A percentile compares a stretch with the other conserved stretches of the same genome.
Evolutionary conservation across 2,329 filamentous ascomycete species (phyloP).

Genomic region (Fusarium chlamydosporum): DNA sequence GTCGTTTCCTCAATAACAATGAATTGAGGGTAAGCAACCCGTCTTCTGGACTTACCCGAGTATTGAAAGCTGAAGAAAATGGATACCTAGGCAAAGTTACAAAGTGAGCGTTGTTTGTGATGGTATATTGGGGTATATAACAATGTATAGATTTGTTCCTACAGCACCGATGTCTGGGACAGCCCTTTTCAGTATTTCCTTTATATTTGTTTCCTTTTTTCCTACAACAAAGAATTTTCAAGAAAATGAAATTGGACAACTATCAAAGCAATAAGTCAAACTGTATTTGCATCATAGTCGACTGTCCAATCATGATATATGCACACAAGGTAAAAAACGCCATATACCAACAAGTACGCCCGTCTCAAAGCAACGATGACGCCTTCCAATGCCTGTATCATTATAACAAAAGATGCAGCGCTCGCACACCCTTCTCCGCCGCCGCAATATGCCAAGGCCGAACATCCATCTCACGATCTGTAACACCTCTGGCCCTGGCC

Average conservation of each 20-base stretch:
- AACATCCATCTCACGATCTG: slow-evolving; percentile 71
- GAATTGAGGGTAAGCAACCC: slow-evolving; percentile 8
- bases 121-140: not conserved
- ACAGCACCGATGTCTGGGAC: no score
- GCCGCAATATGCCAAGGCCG: slow-evolving; percentile 84
- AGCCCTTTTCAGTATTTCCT: not conserved
- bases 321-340: slow-evolving; percentile 35
- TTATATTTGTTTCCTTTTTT: not conserved
- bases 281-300: slow-evolving; percentile 22
- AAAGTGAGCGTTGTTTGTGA: not conserved
- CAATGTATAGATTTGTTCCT: not conserved
- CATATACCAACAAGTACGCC: slow-evolving; percentile 32
- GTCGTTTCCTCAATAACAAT: slow-evolving; percentile 11
- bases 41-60: not conserved
- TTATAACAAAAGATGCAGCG: slow-evolving; percentile 75
- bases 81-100: not conserved
- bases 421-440: slow-evolving; percentile 76
- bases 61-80: slow-evolving; percentile 6
- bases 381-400: slow-evolving; percentile 32
- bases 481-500: slow-evolving; percentile 74
- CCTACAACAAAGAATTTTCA: not conserved
- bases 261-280: not conserved
- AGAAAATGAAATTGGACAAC: not conserved
- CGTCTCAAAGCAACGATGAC: slow-evolving; percentile 20
- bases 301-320: slow-evolving; percentile 31